Evolutionary conservation across 352 stramenopile species (phyloP), one percentile per base, ranked within the genome.

Genomic region (Sclerospora graminicola): DNA sequence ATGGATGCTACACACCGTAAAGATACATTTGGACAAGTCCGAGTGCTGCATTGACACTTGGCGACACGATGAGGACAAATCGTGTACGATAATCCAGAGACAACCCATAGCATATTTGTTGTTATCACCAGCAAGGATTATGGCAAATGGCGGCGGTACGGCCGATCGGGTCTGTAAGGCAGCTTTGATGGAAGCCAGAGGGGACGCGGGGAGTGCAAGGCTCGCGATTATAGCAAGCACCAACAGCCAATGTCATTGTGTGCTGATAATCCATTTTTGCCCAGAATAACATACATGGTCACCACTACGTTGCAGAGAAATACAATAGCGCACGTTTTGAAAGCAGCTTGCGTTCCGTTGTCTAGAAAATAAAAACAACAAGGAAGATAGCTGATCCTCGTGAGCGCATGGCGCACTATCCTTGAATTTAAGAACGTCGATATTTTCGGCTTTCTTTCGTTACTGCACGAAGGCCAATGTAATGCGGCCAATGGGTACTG

Each of bases 51-150:
- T 71, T 82, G 46, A 89, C 49, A 21, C 46, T 49, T 5, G 59
- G 61, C 4, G 73, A 71, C 26, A 79, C 45, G 18, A 87, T 47
- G 14, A 89, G 39, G 32, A 87, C 48, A n/a, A n/a, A 21, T 87
- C 68, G 33, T 60, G 30, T 23, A 82, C 50, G 20, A 85, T 24
- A 55, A 35, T 21, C 67, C 69, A 60, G 85, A 89, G 40, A 82
- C 51, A 32, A 84, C 55, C 77, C 77, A 89, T n/a, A 86, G 48
- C 10, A 60, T n/a, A 44, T 48, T 87, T 89, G 70, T 87, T 89
- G 41, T 69, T 45, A 15, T 63, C 35, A 2, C 71, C 77, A 10
- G 72, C 60, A 33, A 76, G 23, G 30, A 79, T 68, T 67, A 89
- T 83, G 1, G 56, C 51, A 40, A 86, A 68, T 19, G 64, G 69